Percentiles rank a stretch among this genome's conserved stretches.
phyloP scores from a whole-genome alignment of 2,329 filamentous ascomycete species.

The Fusarium torreyae region DNA sequence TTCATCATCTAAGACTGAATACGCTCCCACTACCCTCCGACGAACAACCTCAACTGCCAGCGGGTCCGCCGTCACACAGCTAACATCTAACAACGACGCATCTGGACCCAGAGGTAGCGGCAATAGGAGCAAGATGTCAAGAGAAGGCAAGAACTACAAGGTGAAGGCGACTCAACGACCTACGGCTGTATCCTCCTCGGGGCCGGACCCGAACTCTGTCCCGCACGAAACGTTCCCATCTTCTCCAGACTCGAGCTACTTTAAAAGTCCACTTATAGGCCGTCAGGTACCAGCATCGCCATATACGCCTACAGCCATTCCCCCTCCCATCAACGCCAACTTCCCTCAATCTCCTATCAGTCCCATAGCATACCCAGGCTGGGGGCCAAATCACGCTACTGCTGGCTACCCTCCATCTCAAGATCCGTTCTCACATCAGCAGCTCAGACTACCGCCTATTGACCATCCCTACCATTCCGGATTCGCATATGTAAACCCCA shows the following conservation, averaged over 20 bases:
- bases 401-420: constrained; percentile 34
- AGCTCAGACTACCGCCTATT: constrained; percentile 1
- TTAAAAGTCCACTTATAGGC: constrained; percentile 21
- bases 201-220: constrained; percentile 27
- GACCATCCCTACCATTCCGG: constrained; percentile 27
- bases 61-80: constrained; percentile 43
- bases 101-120: constrained; percentile 9
- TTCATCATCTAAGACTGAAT: constrained; percentile 31
- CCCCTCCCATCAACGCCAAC: constrained; percentile 10
- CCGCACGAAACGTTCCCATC: constrained; percentile 29
- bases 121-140: constrained; percentile 17
- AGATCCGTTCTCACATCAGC: constrained; percentile 25
- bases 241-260: constrained; percentile 32
- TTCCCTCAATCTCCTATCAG: constrained; percentile 32
- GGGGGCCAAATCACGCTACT: constrained; percentile 30
- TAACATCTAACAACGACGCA: constrained; percentile 27
- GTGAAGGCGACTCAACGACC: constrained; percentile 32
- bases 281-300: constrained; percentile 16
- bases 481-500: constrained; percentile 20
- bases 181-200: constrained; percentile 27
- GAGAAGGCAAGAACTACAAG: constrained; percentile 28
- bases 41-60: constrained; percentile 22
- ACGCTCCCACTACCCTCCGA: constrained; percentile 19
- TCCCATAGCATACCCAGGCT: constrained; percentile 17
- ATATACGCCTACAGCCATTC: constrained; percentile 18